Conservation (phyloP, 2,329 filamentous ascomycete species). For the Tetracladium maxilliforme region DNA sequence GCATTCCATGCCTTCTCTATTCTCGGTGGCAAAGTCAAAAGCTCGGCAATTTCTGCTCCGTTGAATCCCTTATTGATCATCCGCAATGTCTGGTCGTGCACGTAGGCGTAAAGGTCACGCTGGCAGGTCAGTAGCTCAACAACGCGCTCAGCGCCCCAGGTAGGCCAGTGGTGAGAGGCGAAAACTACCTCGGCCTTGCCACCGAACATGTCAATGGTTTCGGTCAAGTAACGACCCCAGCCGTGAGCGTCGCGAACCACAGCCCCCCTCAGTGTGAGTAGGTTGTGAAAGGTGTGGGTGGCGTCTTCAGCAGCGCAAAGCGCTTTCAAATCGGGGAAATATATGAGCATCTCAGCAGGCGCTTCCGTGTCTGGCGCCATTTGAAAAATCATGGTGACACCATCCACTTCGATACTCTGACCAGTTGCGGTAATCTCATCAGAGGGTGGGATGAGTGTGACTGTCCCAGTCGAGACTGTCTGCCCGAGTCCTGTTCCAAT, state of each 20-base stretch:
- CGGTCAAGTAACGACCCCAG: slow-evolving; percentile 22
- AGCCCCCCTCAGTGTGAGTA: slow-evolving; percentile 23
- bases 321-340: slow-evolving; percentile 19
- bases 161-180: slow-evolving; percentile 25
- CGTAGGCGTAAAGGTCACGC: slow-evolving; percentile 21
- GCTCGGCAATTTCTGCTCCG: slow-evolving; percentile 22
- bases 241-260: slow-evolving; percentile 22
- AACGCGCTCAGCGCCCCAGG: slow-evolving; percentile 16
- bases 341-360: slow-evolving; percentile 24
- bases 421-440: slow-evolving; percentile 15
- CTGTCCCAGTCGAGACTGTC: slow-evolving; percentile 13
- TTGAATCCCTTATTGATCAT: slow-evolving; percentile 20
- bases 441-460: slow-evolving; percentile 18
- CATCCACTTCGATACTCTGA: slow-evolving; percentile 15
- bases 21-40: slow-evolving; percentile 15
- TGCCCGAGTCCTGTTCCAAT: slow-evolving; percentile 21
- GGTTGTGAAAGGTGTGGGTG: slow-evolving; percentile 24
- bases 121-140: slow-evolving; percentile 15
- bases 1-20: slow-evolving; percentile 15
- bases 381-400: slow-evolving; percentile 22
- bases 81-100: slow-evolving; percentile 23
- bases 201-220: slow-evolving; percentile 18
- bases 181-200: slow-evolving; percentile 17
- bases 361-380: slow-evolving; percentile 24
- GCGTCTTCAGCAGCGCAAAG: slow-evolving; percentile 22